These are phyloP conservation scores for Cylindrotheca fusiformis DNA, from an alignment of 108 stramenopile genomes.

Conservation along the genomic window DNA sequence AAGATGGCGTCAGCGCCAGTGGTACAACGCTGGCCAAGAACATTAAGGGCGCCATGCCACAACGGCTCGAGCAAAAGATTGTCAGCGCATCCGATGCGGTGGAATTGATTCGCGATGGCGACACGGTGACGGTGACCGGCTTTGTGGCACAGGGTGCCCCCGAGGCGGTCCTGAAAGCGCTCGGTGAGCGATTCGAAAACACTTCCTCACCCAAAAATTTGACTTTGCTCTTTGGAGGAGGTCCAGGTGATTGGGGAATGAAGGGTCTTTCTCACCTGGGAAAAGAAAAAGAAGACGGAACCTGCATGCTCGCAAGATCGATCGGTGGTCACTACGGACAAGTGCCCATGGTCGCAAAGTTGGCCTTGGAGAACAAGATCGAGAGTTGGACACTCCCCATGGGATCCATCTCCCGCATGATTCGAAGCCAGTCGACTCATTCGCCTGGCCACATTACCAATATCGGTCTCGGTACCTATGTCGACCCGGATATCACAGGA, in stretches of 20 bases:
- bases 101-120: conserved; percentile 39
- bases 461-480: conserved; percentile 76
- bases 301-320: conserved; percentile 55
- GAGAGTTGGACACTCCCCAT: conserved; percentile 80
- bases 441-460: conserved; percentile 80
- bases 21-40: too few species aligned
- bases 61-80: conserved; percentile 38
- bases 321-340: conserved; percentile 85
- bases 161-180: conserved; percentile 49
- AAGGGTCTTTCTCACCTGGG: conserved; percentile 73
- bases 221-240: conserved; percentile 76
- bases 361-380: conserved; percentile 56
- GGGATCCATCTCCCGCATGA: conserved; percentile 77
- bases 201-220: conserved; percentile 39
- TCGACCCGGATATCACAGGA: conserved; percentile 65
- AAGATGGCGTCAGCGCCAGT: too few species aligned
- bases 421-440: conserved; percentile 72
- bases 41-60: conserved; percentile 19
- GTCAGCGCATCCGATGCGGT: conserved; percentile 50
- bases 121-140: conserved; percentile 62
- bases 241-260: conserved; percentile 63
- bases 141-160: conserved; percentile 76
- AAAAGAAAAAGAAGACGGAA: conserved; percentile 29
- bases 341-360: conserved; percentile 57
- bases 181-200: conserved; percentile 55